phyloP scores from a whole-genome alignment of 2,329 filamentous ascomycete genomes.

The Aspergillus sergii region DNA sequence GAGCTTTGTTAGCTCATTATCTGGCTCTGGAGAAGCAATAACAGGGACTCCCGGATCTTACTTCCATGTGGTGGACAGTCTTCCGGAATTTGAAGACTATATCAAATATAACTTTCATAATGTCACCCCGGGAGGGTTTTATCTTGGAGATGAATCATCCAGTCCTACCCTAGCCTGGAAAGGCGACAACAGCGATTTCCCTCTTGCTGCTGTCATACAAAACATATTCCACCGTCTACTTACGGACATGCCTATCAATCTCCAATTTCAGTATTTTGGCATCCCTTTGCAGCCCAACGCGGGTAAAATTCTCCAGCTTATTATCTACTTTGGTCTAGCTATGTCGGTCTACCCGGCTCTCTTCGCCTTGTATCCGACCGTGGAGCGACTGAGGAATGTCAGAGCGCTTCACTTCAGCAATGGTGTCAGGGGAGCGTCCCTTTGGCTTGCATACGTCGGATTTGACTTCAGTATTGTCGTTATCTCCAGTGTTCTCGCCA shows the following conservation, averaged over 20 bases:
- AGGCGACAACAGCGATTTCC: slow-evolving; percentile 62
- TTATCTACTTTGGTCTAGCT: slow-evolving; percentile 79
- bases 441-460: slow-evolving; percentile 80
- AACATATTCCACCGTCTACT: slow-evolving; percentile 69
- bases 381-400: slow-evolving; percentile 77
- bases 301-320: slow-evolving; percentile 74
- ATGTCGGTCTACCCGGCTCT: slow-evolving; percentile 80
- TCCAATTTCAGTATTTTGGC: slow-evolving; percentile 74
- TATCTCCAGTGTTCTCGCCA: slow-evolving; percentile 64
- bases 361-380: slow-evolving; percentile 85
- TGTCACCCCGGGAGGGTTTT: slow-evolving; percentile 78
- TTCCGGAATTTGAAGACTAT: slow-evolving; percentile 69
- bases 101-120: slow-evolving; percentile 66
- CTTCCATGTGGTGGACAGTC: slow-evolving; percentile 61
- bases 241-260: slow-evolving; percentile 68
- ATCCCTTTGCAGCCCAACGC: slow-evolving; percentile 69
- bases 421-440: slow-evolving; percentile 75
- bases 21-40: slow-evolving; percentile 30
- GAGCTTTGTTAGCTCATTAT: slow-evolving; percentile 17
- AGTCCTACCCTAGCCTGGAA: slow-evolving; percentile 71
- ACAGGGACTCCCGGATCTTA: slow-evolving; percentile 35
- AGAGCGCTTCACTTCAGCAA: slow-evolving; percentile 89
- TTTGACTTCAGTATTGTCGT: slow-evolving; percentile 82
- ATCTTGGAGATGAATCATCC: slow-evolving; percentile 64
- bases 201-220: slow-evolving; percentile 55